These are phyloP conservation scores for Bacterosira constricta DNA, from an alignment of 108 stramenopile species.

Conservation along the genomic window DNA sequence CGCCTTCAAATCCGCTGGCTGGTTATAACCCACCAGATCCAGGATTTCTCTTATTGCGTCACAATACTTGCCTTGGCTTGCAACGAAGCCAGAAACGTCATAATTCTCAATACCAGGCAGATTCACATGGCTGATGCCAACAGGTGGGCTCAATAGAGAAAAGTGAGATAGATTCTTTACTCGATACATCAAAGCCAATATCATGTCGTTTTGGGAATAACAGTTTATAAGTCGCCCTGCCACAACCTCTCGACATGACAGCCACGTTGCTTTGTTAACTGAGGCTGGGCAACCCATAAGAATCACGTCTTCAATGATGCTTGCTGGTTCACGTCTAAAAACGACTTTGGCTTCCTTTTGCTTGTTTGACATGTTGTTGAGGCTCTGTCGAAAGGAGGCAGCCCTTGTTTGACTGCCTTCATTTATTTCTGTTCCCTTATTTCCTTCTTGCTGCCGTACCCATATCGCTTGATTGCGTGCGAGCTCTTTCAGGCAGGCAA, in stretches of 20 bases:
- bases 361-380: background rate
- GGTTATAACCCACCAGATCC: background rate
- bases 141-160: constrained; percentile 5
- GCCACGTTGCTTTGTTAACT: constrained; percentile 26
- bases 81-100: constrained; percentile 13
- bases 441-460: background rate
- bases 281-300: constrained; percentile 12
- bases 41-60: constrained; percentile 6
- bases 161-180: background rate
- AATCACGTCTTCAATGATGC: constrained; percentile 57
- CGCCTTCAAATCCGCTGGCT: constrained; percentile 7
- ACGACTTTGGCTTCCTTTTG: too few relatives aligned
- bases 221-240: constrained; percentile 61
- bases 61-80: constrained; percentile 6
- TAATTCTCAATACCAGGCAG: constrained; percentile 12
- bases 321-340: constrained; percentile 3
- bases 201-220: constrained; percentile 48
- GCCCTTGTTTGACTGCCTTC: background rate
- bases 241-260: constrained; percentile 43
- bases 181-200: constrained; percentile 39
- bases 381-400: background rate
- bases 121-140: background rate
- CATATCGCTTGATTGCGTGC: constrained; percentile 13
- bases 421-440: background rate
- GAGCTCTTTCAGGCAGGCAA: constrained; percentile 55